phyloP scores from a whole-genome alignment of 2,329 filamentous ascomycete species.

The Endoconidiophora polonica region DNA sequence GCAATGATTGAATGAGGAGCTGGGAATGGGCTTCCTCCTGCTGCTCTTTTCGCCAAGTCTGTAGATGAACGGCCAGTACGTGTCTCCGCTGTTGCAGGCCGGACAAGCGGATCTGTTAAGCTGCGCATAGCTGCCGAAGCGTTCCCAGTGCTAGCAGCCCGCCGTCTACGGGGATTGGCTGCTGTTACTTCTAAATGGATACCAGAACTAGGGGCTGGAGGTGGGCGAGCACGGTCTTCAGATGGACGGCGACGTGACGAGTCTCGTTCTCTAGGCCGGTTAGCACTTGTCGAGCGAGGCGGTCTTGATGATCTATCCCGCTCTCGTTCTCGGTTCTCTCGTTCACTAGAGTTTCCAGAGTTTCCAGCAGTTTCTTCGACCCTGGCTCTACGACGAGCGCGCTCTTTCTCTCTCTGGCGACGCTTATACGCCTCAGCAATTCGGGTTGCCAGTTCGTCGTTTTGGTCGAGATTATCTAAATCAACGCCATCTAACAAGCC shows the following conservation, averaged over 20 bases:
- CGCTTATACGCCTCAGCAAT: constrained; percentile 80
- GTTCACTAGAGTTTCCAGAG: too few species aligned
- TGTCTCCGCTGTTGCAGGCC: constrained; percentile 26
- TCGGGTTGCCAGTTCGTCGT: constrained; percentile 71
- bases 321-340: constrained; percentile 4
- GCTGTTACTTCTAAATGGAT: constrained; percentile 27
- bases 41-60: constrained; percentile 35
- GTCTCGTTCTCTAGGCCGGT: constrained; percentile 17
- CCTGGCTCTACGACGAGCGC: constrained; percentile 17
- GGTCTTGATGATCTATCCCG: constrained; percentile 13
- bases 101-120: constrained; percentile 31
- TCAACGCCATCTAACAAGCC: constrained; percentile 78
- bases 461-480: constrained; percentile 68
- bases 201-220: constrained; percentile 27
- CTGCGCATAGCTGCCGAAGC: constrained; percentile 23
- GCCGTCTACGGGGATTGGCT: constrained; percentile 28
- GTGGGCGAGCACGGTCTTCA: constrained; percentile 36
- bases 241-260: constrained; percentile 24
- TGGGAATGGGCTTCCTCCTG: too few species aligned
- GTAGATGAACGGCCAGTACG: constrained; percentile 46
- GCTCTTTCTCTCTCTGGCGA: constrained; percentile 42
- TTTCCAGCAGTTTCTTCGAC: not conserved
- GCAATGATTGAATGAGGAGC: not conserved
- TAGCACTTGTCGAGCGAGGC: constrained; percentile 18
- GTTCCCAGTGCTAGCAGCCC: constrained; percentile 33